phyloP scores from a whole-genome alignment of 1,284 basidiomycete genomes.

The Cutaneotrichosporon spelunceum region DNA sequence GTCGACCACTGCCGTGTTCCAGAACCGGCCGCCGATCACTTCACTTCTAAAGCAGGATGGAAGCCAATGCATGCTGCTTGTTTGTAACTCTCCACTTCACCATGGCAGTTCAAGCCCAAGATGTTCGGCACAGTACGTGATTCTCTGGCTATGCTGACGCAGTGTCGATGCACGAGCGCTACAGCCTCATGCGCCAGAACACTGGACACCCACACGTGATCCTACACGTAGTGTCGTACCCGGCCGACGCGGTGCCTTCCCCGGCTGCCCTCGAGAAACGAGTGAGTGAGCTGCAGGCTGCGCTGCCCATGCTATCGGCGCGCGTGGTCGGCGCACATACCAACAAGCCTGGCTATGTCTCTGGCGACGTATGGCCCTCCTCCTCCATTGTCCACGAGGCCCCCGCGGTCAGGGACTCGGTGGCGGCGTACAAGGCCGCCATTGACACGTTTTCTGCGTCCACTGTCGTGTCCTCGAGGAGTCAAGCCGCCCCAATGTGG shows the following conservation, averaged over 20 bases:
- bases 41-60: neutral
- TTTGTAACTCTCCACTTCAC: neutral
- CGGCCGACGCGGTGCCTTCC: conserved; percentile 21
- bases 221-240: conserved; percentile 28
- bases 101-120: neutral
- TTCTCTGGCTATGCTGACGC: neutral
- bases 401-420: neutral
- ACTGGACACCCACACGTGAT: conserved; percentile 28
- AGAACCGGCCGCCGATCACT: neutral
- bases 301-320: conserved; percentile 34
- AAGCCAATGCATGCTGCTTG: neutral
- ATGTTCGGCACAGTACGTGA: conserved; percentile 5
- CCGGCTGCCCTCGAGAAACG: conserved; percentile 22
- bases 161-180: conserved; percentile 37
- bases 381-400: conserved; percentile 4
- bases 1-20: neutral
- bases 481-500: conserved; percentile 8
- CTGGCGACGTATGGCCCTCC: conserved; percentile 4
- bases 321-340: conserved; percentile 19
- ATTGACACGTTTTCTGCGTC: conserved; percentile 2
- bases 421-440: neutral
- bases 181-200: conserved; percentile 31
- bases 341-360: conserved; percentile 15
- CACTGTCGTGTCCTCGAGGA: neutral
- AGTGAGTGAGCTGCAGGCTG: conserved; percentile 29